Conservation (phyloP, 139 green algal genomes). For the Nannochloris sp. region DNA sequence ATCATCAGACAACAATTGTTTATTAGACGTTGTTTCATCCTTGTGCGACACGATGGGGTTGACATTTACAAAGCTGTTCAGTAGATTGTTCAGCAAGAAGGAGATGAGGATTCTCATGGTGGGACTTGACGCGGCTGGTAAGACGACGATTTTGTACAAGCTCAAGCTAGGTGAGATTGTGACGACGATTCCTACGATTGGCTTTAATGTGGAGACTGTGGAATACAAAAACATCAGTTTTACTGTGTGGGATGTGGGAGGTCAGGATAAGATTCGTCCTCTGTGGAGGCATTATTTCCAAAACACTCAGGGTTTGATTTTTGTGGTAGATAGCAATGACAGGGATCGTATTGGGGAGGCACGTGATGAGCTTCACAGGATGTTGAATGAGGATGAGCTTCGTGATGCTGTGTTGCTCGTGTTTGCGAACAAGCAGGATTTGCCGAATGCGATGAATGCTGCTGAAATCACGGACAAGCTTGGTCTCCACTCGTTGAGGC, state of each 20-base stretch:
- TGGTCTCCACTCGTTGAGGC: conserved; percentile 86
- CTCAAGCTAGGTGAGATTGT: conserved; percentile 98
- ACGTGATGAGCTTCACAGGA: conserved; percentile 94
- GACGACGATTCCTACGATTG: conserved; percentile 97
- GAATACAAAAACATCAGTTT: conserved; percentile 93
- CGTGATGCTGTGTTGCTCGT: conserved; percentile 94
- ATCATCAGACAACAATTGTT: no score
- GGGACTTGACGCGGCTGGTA: conserved; percentile 93
- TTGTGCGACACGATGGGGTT: conserved; percentile 70
- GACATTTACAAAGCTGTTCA: conserved; percentile 88
- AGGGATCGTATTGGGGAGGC: conserved; percentile 90
- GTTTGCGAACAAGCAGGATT: conserved; percentile 99
- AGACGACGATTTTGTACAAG: conserved; percentile 99
- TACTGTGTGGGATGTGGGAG: conserved; percentile 94
- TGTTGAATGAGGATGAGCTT: conserved; percentile 99
- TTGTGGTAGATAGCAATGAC: conserved; percentile 98
- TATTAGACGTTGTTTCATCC: no score
- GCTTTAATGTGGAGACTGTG: conserved; percentile 93
- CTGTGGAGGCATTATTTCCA: conserved; percentile 98
- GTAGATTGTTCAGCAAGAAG: conserved; percentile 82
- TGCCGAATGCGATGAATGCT: conserved; percentile 99
- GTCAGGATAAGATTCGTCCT: conserved; percentile 89
- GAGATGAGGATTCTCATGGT: conserved; percentile 99
- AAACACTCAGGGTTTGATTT: conserved; percentile 98
- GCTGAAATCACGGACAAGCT: conserved; percentile 99